These are phyloP conservation scores for Trichoderma sp. DNA, from an alignment of 2,329 filamentous ascomycete species.

Conservation along the genomic window DNA sequence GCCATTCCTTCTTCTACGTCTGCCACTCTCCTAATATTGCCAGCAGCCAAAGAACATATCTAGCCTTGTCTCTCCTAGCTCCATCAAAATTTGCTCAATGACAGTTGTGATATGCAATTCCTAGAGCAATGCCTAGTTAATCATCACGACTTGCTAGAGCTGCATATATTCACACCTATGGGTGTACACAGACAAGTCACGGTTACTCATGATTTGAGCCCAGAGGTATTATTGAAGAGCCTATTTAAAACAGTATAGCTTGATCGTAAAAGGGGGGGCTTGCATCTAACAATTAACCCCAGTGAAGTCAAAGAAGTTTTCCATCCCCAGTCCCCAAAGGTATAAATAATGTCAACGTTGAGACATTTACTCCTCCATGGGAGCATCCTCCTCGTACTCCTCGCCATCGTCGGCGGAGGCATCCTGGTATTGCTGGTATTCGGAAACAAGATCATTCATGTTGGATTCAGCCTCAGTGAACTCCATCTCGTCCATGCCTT, in stretches of 20 bases:
- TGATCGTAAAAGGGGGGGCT: conserved; percentile 24
- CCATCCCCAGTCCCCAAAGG: neutral
- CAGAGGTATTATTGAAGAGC: conserved; percentile 22
- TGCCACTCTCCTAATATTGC: neutral
- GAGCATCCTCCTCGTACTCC: conserved; percentile 85
- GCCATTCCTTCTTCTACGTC: neutral
- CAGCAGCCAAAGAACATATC: neutral
- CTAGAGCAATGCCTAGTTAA: neutral
- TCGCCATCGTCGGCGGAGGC: conserved; percentile 94
- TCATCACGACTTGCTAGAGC: neutral
- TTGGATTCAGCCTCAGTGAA: conserved; percentile 99
- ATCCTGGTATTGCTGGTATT: conserved; percentile 99
- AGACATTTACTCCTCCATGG: conserved; percentile 47
- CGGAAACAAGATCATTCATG: conserved; percentile 99
- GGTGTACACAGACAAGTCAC: neutral
- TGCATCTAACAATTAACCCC: conserved; percentile 24
- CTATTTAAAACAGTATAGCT: conserved; percentile 23
- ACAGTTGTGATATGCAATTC: neutral
- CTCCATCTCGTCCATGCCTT: conserved; percentile 99
- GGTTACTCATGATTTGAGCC: neutral
- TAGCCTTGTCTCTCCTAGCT: neutral
- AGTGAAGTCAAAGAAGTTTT: conserved; percentile 21
- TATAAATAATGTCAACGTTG: neutral
- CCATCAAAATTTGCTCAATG: neutral
- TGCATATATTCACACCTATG: neutral